These are phyloP conservation scores for Colletotrichum sp. DNA, from an alignment of 2,329 filamentous ascomycete genomes.

Conservation along the genomic window DNA sequence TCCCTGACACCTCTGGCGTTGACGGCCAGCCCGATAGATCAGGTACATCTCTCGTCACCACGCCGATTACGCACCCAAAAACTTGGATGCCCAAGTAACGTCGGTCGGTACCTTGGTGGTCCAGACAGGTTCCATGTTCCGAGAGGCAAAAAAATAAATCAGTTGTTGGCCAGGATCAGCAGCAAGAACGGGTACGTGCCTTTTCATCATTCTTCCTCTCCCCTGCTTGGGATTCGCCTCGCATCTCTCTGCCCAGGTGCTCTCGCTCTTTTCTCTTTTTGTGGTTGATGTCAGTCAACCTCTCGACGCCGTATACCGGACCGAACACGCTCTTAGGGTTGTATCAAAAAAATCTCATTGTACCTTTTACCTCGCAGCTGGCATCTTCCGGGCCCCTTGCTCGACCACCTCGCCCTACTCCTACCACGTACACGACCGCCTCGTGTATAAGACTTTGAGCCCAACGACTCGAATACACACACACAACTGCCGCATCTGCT, in stretches of 20 bases:
- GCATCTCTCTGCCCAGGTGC: background rate
- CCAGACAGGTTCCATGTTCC: background rate
- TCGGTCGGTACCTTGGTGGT: background rate
- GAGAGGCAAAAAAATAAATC: background rate
- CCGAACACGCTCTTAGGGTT: background rate
- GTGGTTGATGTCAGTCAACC: background rate
- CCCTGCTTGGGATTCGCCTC: background rate
- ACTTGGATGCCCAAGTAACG: constrained; percentile 1
- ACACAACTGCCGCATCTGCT: background rate
- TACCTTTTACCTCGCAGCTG: background rate
- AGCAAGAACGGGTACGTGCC: constrained; percentile 4
- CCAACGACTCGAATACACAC: background rate
- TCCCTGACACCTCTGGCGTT: background rate
- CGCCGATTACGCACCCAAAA: background rate
- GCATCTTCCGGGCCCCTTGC: background rate
- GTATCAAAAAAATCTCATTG: constrained; percentile 1
- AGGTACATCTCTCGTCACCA: constrained; percentile 1
- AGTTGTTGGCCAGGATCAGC: background rate
- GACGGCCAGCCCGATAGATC: background rate
- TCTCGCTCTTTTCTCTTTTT: background rate
- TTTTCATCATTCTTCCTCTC: constrained; percentile 9
- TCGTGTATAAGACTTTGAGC: background rate
- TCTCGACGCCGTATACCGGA: background rate
- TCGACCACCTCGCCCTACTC: background rate
- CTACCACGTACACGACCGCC: background rate